Evolutionary conservation across 2,329 filamentous ascomycete species (phyloP).

Genomic region (Coniella lustricola): DNA sequence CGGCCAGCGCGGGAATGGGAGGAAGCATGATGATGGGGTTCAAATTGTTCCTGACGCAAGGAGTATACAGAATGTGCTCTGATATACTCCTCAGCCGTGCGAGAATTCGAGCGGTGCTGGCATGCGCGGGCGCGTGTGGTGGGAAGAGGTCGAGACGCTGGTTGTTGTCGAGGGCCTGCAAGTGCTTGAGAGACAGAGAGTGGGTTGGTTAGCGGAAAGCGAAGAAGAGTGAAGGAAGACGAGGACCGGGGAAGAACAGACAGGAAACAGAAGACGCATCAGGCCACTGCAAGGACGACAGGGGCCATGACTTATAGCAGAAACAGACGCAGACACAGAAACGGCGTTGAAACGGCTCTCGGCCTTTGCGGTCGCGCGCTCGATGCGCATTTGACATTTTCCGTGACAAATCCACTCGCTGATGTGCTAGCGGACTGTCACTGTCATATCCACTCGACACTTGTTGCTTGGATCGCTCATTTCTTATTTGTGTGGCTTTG

Average conservation of each 20-base stretch:
- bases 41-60: constrained; percentile 50
- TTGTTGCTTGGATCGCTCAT: too few relatives aligned
- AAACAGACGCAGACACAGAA: constrained; percentile 1
- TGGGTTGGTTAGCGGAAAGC: too few relatives aligned
- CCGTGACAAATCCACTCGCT: too few relatives aligned
- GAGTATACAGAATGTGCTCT: constrained; percentile 53
- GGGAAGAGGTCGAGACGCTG: too few relatives aligned
- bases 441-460: too few relatives aligned
- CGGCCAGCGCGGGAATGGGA: constrained; percentile 55
- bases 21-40: constrained; percentile 42
- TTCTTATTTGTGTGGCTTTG: too few relatives aligned
- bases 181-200: too few relatives aligned
- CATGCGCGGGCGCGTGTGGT: constrained; percentile 27
- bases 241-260: not conserved
- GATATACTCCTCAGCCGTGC: constrained; percentile 58
- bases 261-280: constrained; percentile 4
- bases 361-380: constrained; percentile 6
- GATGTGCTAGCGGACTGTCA: too few relatives aligned
- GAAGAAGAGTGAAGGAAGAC: too few relatives aligned
- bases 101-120: constrained; percentile 28
- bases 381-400: too few relatives aligned
- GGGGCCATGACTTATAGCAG: constrained; percentile 7
- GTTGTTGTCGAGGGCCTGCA: too few relatives aligned
- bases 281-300: not conserved
- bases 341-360: constrained; percentile 2